These are phyloP conservation scores for Pseudotulostoma volvatum DNA, from an alignment of 495 filamentous ascomycete genomes.

Conservation along the genomic window DNA sequence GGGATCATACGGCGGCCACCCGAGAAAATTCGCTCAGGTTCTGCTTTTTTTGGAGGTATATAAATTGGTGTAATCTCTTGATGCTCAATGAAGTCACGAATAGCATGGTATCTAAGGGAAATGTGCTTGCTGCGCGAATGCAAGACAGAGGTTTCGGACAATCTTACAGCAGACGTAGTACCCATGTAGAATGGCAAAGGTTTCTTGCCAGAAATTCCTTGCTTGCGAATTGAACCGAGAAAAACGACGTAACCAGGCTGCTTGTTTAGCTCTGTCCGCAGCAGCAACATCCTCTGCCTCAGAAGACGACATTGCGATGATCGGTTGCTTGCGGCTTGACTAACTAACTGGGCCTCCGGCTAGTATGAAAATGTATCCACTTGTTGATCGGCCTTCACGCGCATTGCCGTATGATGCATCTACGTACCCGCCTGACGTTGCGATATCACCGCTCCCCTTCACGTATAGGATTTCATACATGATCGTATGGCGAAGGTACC, in stretches of 20 bases:
- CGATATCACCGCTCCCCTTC: neutral
- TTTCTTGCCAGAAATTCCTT: neutral
- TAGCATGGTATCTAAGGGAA: slow-evolving; percentile 7
- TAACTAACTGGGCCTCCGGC: slow-evolving; percentile 4
- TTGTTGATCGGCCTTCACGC: slow-evolving; percentile 2
- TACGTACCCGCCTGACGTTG: neutral
- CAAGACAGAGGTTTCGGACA: slow-evolving; percentile 5
- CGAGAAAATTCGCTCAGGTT: too few relatives aligned
- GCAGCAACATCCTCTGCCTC: slow-evolving; percentile 7
- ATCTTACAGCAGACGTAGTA: slow-evolving; percentile 5
- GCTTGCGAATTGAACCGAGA: slow-evolving; percentile 3
- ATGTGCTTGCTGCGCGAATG: slow-evolving; percentile 12
- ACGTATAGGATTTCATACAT: neutral
- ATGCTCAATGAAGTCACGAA: slow-evolving; percentile 4
- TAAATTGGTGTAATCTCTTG: slow-evolving; percentile 1
- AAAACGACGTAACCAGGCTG: slow-evolving; percentile 3
- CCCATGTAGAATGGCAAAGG: slow-evolving; percentile 2
- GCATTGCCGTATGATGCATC: slow-evolving; percentile 3
- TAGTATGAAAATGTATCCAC: slow-evolving; percentile 7
- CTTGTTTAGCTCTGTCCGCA: slow-evolving; percentile 4
- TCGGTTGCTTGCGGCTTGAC: slow-evolving; percentile 6
- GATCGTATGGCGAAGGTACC: neutral
- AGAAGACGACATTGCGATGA: slow-evolving; percentile 3
- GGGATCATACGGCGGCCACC: too few relatives aligned
- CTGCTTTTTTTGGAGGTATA: neutral